A percentile compares a stretch with the other conserved stretches of the same genome.
Conservation (phyloP, 805 yeast genomes). For the Wickerhamiella shivajii region DNA sequence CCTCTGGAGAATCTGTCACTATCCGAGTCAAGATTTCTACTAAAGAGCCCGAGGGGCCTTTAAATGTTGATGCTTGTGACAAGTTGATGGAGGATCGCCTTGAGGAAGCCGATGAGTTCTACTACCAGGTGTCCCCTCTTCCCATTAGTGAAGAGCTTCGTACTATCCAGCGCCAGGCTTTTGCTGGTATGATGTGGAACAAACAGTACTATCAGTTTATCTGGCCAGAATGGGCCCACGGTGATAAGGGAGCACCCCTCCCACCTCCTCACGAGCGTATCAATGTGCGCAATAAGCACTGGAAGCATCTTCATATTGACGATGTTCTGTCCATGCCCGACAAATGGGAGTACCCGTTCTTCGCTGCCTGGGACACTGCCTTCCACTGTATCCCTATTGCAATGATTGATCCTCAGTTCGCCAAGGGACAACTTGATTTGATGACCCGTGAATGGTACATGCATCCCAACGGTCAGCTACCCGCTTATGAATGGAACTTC, state of each 20-base stretch:
- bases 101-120: conserved; percentile 84
- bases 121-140: conserved; percentile 75
- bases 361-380: conserved; percentile 95
- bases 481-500: conserved; percentile 95
- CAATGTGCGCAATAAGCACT: conserved; percentile 72
- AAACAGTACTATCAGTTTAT: conserved; percentile 82
- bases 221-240: conserved; percentile 73
- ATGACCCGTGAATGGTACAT: conserved; percentile 90
- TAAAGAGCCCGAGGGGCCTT: conserved; percentile 18
- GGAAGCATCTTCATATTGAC: conserved; percentile 81
- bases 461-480: conserved; percentile 97
- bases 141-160: conserved; percentile 70
- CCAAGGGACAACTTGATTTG: conserved; percentile 74
- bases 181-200: conserved; percentile 87
- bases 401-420: conserved; percentile 85
- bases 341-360: conserved; percentile 92
- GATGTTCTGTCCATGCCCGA: conserved; percentile 84
- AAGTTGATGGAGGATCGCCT: conserved; percentile 51
- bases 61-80: conserved; percentile 68
- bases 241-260: conserved; percentile 62
- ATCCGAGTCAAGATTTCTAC: conserved; percentile 43
- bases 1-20: conserved; percentile 77
- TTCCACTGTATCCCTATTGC: conserved; percentile 89
- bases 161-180: conserved; percentile 81
- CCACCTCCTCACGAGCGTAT: conserved; percentile 75